Evolutionary conservation across 345 rosid genomes (phyloP).

Genomic region (Eucalyptus leucophloia): DNA sequence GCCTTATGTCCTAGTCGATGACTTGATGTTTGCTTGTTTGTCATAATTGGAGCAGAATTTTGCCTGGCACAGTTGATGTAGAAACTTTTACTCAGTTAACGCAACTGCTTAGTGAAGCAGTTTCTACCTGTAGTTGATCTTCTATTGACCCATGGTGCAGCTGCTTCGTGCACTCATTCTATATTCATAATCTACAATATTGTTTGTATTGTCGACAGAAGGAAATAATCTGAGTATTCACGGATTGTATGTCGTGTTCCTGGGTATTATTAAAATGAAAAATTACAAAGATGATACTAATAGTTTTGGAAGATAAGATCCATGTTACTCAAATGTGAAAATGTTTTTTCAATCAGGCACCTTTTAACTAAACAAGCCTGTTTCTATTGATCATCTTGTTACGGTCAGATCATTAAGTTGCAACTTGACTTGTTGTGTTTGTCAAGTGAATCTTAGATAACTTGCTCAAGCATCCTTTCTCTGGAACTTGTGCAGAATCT

Average conservation of each 20-base stretch:
- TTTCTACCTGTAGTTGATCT: not conserved
- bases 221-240: not conserved
- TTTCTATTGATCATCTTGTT: not conserved
- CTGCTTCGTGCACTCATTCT: not conserved
- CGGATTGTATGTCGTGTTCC: not conserved
- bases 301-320: not conserved
- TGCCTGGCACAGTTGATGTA: not conserved
- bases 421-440: not conserved
- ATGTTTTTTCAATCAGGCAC: not conserved
- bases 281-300: not conserved
- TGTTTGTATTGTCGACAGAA: not conserved
- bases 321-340: not conserved
- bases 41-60: not conserved
- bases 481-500: conserved; percentile 40
- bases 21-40: not conserved
- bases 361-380: not conserved
- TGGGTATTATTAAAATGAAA: not conserved
- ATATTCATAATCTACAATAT: not conserved
- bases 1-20: not conserved
- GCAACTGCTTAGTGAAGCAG: not conserved
- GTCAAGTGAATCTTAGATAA: not conserved
- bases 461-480: not conserved
- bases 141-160: not conserved
- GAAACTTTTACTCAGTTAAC: not conserved
- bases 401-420: not conserved